Percentiles rank a stretch among this genome's conserved stretches.
These are phyloP conservation scores for Hericium alpestre DNA, from an alignment of 768 basidiomycete genomes.

Conservation along the genomic window DNA sequence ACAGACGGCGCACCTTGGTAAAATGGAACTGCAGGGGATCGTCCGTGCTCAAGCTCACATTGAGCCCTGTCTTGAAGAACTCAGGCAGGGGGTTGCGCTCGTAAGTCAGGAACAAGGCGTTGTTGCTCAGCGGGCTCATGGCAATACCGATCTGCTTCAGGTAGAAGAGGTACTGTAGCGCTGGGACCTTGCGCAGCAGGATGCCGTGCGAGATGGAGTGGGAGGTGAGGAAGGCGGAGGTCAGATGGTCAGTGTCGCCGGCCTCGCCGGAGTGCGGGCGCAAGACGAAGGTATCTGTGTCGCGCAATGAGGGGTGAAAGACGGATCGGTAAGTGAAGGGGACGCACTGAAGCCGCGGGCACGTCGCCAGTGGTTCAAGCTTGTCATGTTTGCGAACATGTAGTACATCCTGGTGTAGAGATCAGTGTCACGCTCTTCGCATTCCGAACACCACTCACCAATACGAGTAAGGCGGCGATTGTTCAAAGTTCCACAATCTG, in stretches of 20 bases:
- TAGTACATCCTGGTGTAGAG: constrained; percentile 70
- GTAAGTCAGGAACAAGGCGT: constrained; percentile 91
- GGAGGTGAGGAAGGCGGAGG: constrained; percentile 90
- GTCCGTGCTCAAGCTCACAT: constrained; percentile 93
- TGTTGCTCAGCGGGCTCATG: constrained; percentile 98
- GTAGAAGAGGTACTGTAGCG: constrained; percentile 94
- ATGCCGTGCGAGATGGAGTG: constrained; percentile 99
- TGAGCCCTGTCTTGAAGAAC: constrained; percentile 92
- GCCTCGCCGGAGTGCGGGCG: constrained; percentile 97
- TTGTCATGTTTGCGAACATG: constrained; percentile 94
- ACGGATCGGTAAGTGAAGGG: not conserved
- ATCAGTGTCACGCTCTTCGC: constrained; percentile 1
- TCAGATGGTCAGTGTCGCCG: constrained; percentile 94
- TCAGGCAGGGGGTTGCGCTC: constrained; percentile 95
- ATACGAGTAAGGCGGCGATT: constrained; percentile 92
- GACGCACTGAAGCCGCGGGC: constrained; percentile 81
- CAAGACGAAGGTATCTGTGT: constrained; percentile 79
- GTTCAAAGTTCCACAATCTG: constrained; percentile 74
- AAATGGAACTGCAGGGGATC: constrained; percentile 97
- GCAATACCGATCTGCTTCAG: constrained; percentile 96
- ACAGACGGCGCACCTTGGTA: constrained; percentile 56
- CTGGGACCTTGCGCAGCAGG: constrained; percentile 92
- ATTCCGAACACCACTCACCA: constrained; percentile 47
- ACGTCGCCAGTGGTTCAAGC: constrained; percentile 87
- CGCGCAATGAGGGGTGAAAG: constrained; percentile 1